Conservation (phyloP, 1,284 basidiomycete species). For the Waitea zeae region DNA sequence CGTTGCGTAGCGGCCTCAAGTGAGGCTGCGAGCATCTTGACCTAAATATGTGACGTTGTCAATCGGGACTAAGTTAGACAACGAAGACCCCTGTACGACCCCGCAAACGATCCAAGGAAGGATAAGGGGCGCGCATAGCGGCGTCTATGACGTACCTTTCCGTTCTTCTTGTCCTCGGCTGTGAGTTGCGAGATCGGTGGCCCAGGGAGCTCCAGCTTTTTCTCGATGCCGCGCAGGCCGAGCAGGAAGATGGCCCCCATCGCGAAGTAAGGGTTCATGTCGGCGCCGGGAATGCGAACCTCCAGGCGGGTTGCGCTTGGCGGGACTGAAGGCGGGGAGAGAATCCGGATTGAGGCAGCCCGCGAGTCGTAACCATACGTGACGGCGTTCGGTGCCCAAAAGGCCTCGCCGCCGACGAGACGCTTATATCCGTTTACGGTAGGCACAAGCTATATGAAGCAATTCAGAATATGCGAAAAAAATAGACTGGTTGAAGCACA, state of each 20-base stretch:
- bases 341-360: conserved; percentile 78
- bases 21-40: conserved; percentile 59
- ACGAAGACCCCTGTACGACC: conserved; percentile 2
- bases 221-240: conserved; percentile 77
- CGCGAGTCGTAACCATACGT: conserved; percentile 95
- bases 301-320: conserved; percentile 76
- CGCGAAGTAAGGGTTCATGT: conserved; percentile 87
- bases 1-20: conserved; percentile 63
- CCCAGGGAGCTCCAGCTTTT: conserved; percentile 49
- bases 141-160: conserved; percentile 25
- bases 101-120: neutral
- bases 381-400: conserved; percentile 88
- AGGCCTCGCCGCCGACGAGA: conserved; percentile 84
- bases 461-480: neutral
- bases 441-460: conserved; percentile 57
- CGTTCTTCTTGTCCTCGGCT: conserved; percentile 35
- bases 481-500: neutral
- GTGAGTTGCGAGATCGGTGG: conserved; percentile 52
- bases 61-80: neutral
- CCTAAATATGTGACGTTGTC: conserved; percentile 22
- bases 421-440: conserved; percentile 98
- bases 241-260: conserved; percentile 76
- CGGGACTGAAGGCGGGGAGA: conserved; percentile 77
- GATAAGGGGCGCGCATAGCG: neutral
- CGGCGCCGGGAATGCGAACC: conserved; percentile 88